phyloP scores from a whole-genome alignment of 2,329 filamentous ascomycete genomes.

The Emericellopsis cladophorae region DNA sequence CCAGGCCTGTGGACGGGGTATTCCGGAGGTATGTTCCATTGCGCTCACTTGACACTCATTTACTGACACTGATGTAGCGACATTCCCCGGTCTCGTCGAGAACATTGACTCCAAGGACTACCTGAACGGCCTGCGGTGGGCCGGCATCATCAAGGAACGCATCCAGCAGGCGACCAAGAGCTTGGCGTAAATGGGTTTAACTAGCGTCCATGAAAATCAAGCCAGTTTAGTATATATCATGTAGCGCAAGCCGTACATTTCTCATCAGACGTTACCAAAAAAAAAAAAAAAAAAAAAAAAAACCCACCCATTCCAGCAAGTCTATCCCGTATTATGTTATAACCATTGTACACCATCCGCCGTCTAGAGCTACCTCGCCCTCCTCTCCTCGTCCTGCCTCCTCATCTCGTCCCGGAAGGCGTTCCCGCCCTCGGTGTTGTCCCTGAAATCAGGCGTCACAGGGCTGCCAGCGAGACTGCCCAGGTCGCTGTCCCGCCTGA shows the following conservation, averaged over 20 bases:
- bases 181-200: constrained; percentile 7
- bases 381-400: constrained; percentile 29
- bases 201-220: no score
- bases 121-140: constrained; percentile 44
- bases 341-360: background rate
- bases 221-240: no score
- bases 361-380: background rate
- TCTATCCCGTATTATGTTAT: background rate
- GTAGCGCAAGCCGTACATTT: no score
- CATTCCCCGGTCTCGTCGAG: constrained; percentile 50
- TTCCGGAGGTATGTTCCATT: constrained; percentile 51
- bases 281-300: no score
- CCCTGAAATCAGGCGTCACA: constrained; percentile 25
- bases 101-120: constrained; percentile 49
- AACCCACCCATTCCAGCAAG: no score
- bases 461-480: constrained; percentile 36
- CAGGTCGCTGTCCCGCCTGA: constrained; percentile 31
- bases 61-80: constrained; percentile 23
- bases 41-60: background rate
- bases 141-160: constrained; percentile 40
- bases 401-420: constrained; percentile 36
- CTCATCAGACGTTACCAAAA: no score
- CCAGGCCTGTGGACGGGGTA: constrained; percentile 90
- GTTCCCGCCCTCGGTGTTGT: constrained; percentile 21
- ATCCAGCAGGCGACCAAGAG: constrained; percentile 32